Conservation (phyloP, 75 land plant genomes). For the Pseudotsuga menziesii region DNA sequence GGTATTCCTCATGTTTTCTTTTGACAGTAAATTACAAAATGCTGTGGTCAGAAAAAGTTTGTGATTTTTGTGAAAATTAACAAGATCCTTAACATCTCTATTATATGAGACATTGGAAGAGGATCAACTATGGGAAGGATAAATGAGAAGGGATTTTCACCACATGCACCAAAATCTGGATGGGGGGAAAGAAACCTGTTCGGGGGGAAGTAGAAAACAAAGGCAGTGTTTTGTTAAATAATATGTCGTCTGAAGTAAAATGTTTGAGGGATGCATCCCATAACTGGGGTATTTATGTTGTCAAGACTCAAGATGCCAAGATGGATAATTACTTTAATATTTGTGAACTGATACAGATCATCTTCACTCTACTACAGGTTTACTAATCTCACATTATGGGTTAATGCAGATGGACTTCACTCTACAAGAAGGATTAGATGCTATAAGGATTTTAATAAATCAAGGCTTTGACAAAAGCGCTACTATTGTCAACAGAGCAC, state of each 20-base stretch:
- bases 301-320: neutral
- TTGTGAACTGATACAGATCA: neutral
- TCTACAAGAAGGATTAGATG: conserved; percentile 49
- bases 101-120: neutral
- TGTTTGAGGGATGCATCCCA: neutral
- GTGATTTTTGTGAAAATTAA: neutral
- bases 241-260: neutral
- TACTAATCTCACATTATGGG: neutral
- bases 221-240: neutral
- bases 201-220: neutral
- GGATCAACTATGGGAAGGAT: too few species aligned
- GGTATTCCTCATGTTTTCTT: conserved; percentile 30
- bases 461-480: conserved; percentile 59
- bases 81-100: neutral
- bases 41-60: neutral
- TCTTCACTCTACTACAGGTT: neutral
- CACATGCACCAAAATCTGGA: neutral
- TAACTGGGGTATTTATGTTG: neutral
- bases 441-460: conserved; percentile 42
- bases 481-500: conserved; percentile 37
- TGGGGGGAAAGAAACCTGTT: neutral
- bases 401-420: conserved; percentile 53
- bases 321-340: neutral
- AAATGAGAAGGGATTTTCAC: neutral
- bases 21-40: neutral